Base-by-base conservation (phyloP, 2,329 filamentous ascomycete species). In the Venturia carpophila region DNA sequence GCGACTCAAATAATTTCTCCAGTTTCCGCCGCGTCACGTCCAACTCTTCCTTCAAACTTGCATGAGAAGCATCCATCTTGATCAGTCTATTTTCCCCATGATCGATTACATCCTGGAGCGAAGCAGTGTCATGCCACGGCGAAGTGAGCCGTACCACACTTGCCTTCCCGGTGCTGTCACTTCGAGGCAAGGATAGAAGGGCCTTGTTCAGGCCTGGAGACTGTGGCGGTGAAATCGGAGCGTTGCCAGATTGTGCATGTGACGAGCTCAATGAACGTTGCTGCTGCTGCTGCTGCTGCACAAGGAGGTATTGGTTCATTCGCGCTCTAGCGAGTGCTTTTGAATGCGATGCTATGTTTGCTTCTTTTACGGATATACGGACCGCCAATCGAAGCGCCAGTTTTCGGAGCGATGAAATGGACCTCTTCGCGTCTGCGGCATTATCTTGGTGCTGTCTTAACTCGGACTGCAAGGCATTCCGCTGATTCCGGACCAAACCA, bases 341-440 rank as follows among this genome's bases (percentile, higher is more conserved):
- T 3, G 45, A 56, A 21, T 65, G 52, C 30, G 24, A 43, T 1
- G 56, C 52, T 30, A 65, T 43, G 11, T 65, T 47, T 27, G 52
- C 39, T 11, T 65, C 64, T 58, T 65, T 65, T 10, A 58, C 55
- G 15, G 56, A 47, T 49, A 65, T 61, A 9, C 45, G 47, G 15
- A 58, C 47, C 24, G 45, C 64, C 64, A 65, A 24, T 9, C 64
- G 64, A n/a, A 65, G 60, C 1, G 64, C 64, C 24, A 65, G n/a
- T 42, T 62, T 65, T 30, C 56, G 47, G 15, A 65, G 45, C 10
- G 64, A 45, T 15, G 56, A 45, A 13, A 61, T 62, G 5, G 64
- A 47, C 27, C 37, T 37, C 13, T 62, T 60, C 42, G 52, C 56
- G 15, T 65, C 55, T 19, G 43, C 27, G 17, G 56, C 27, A n/a